Conservation (phyloP, 1,284 basidiomycete genomes). For the Leccinum ponderosum region DNA sequence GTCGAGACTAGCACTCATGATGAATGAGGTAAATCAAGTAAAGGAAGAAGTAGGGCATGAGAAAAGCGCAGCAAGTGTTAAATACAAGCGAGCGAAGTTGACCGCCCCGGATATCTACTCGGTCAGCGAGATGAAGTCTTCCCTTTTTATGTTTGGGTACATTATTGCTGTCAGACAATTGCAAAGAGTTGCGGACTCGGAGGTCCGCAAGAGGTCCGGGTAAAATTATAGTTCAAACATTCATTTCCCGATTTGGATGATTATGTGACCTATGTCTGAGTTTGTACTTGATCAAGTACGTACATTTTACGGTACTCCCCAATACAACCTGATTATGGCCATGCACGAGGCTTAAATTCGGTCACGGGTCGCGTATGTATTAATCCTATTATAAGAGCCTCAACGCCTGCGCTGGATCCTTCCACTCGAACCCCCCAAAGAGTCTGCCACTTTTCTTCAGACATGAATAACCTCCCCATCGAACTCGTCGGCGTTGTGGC, state of each 20-base stretch:
- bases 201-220: not conserved
- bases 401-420: not conserved
- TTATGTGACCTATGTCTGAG: not conserved
- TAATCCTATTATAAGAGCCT: conserved; percentile 18
- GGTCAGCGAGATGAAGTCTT: not conserved
- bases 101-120: not conserved
- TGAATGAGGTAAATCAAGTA: not conserved
- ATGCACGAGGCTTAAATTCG: not conserved
- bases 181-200: not conserved
- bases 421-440: not conserved
- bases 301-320: not conserved
- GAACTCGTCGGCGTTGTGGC: conserved; percentile 28
- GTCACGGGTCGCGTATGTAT: not conserved
- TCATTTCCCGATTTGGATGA: not conserved
- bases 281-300: not conserved
- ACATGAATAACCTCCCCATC: conserved; percentile 29
- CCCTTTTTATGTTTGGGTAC: not conserved
- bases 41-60: not conserved
- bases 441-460: not conserved
- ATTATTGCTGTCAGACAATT: not conserved
- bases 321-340: not conserved
- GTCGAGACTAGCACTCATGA: not conserved
- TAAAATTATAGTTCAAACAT: not conserved
- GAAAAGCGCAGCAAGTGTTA: not conserved
- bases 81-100: not conserved